Evolutionary conservation across 2,329 filamentous ascomycete genomes (phyloP), one percentile per base, ranked within the genome.

Genomic region (Ophiostoma angusticollis): DNA sequence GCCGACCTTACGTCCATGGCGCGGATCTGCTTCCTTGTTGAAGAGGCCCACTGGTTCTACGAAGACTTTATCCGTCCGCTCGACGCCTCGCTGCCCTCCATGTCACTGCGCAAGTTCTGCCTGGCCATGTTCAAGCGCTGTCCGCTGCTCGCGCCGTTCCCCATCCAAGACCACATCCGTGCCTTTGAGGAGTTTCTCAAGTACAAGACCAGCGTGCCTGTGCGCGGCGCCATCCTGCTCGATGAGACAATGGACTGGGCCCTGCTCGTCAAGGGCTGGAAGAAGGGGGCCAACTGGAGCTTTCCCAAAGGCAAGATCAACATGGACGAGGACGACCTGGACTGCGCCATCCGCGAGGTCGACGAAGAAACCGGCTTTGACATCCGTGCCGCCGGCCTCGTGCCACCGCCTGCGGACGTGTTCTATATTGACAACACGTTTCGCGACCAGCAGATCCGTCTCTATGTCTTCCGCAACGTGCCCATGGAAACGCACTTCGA

Each of bases 1-100:
- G 85, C 91, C 60, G 91, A 98, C 60, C 74, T 96, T 33, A 78
- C 79, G 49, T 86, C 84, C 3, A 83, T 94, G 42, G 84, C 86
- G 56, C 81, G 91, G 55, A 91, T 98, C 62, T 96, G 89, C 63
- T 98, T 98, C 59, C 87, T 96, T 63, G 83, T 98, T 51, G 91
- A 98, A 62, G 93, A 98, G 63, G 91, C 91, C 52, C 93, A 98
- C 77, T 98, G 91, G 91, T 98, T 93, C 63, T 98, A 98, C 74
- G 91, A 98, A 68, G 91, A 98, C 62, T 98, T 98, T 57, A 85
- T 98, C 58, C 84, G 91, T 34, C 87, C 89, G 28, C 68, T 91
- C 47, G 83, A 95, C 59, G 80, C 86, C 37, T 72, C 72, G 28
- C 70, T 98, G 9, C 91, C 91, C 5, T 86, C 82, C 40, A 80